A percentile compares a stretch with the other conserved stretches of the same genome.
phyloP scores from a whole-genome alignment of 164 flowering plant genomes.

The Berberis vulgaris region DNA sequence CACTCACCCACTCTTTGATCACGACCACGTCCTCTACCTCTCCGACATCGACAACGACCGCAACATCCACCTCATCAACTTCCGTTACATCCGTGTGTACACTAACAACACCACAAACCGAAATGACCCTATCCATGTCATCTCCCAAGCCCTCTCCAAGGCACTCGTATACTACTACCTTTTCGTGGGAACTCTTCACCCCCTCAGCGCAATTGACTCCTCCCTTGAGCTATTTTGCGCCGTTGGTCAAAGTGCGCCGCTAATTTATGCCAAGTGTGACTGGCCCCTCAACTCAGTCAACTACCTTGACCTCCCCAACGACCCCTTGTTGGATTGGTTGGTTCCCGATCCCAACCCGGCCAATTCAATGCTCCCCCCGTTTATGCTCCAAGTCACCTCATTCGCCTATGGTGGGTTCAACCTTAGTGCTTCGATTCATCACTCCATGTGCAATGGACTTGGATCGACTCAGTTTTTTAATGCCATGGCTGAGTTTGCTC shows the following conservation, averaged over 20 bases:
- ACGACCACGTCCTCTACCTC: conserved; percentile 46
- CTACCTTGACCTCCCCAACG: conserved; percentile 38
- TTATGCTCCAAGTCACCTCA: conserved; percentile 43
- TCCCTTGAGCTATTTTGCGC: conserved; percentile 42
- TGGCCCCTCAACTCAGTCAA: conserved; percentile 28
- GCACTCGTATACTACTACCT: conserved; percentile 60
- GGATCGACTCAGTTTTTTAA: conserved; percentile 55
- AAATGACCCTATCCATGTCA: conserved; percentile 38
- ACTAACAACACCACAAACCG: conserved; percentile 13
- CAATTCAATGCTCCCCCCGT: conserved; percentile 30
- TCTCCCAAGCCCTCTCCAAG: conserved; percentile 44
- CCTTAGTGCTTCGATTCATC: conserved; percentile 50
- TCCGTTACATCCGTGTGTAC: conserved; percentile 70
- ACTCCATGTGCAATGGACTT: conserved; percentile 58
- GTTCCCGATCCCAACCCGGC: conserved; percentile 37
- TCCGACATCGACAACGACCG: conserved; percentile 63
- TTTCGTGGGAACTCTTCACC: conserved; percentile 44
- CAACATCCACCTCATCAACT: conserved; percentile 50
- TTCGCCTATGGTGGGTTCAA: conserved; percentile 62
- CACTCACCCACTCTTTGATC: conserved; percentile 27
- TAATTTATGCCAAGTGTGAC: conserved; percentile 32
- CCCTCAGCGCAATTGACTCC: conserved; percentile 13
- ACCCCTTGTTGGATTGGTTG: conserved; percentile 30
- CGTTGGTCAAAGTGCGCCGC: conserved; percentile 32
- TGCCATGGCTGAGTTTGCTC: conserved; percentile 52